Evolutionary conservation across 2,329 filamentous ascomycete species (phyloP).

Genomic region (Trichoderma guizhouense): DNA sequence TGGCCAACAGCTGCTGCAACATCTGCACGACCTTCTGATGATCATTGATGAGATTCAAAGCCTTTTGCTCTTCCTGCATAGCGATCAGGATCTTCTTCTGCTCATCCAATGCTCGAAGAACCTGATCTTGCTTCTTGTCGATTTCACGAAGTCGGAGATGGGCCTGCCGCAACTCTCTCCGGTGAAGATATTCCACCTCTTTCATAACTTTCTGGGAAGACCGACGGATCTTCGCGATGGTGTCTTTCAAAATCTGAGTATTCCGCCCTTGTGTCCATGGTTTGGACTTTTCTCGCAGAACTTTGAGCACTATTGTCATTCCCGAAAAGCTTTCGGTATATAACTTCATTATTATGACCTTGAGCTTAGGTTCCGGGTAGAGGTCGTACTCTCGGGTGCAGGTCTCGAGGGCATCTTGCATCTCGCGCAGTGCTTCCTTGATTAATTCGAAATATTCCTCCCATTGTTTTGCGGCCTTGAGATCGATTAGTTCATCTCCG

Average conservation of each 20-base stretch:
- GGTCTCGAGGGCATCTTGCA: background rate
- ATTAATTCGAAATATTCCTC: background rate
- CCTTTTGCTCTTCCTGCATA: background rate
- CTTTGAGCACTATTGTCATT: background rate
- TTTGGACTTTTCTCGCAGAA: background rate
- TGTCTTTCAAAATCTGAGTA: background rate
- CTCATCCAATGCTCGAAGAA: background rate
- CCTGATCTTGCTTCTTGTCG: background rate
- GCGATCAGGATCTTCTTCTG: background rate
- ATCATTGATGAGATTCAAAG: background rate
- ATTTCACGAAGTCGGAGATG: background rate
- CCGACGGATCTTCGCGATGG: background rate
- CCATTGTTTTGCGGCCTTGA: background rate
- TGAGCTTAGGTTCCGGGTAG: background rate
- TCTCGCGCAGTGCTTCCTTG: background rate
- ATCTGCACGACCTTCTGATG: background rate
- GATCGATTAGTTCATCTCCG: background rate
- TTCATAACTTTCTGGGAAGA: background rate
- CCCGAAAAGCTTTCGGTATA: background rate
- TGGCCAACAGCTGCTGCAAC: background rate
- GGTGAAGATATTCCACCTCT: background rate
- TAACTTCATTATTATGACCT: background rate
- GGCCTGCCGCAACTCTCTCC: background rate
- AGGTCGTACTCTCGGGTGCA: background rate
- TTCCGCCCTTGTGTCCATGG: background rate